Conservation (phyloP, 305 asterid genomes). For the Withania somnifera region DNA sequence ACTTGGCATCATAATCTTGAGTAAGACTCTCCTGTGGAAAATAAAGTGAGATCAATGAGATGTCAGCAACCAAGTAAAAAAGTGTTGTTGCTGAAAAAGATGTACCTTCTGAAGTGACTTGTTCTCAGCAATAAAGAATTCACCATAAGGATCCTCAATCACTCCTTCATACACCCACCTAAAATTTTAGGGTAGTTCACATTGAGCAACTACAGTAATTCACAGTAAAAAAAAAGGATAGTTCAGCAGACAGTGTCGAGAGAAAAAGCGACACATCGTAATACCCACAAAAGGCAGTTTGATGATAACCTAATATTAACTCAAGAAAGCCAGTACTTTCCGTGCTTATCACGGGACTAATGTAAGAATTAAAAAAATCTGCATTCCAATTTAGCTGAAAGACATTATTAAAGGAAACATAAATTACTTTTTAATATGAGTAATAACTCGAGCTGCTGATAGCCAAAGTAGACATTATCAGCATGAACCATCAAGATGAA, state of each 20-base stretch:
- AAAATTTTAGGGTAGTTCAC: conserved; percentile 9
- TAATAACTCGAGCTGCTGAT: background rate
- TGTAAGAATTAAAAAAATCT: background rate
- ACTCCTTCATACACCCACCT: conserved; percentile 99
- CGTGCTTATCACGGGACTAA: background rate
- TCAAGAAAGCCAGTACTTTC: background rate
- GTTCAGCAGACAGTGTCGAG: background rate
- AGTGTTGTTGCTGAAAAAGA: background rate
- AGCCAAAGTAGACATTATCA: background rate
- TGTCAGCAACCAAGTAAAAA: background rate
- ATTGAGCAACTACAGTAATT: conserved; percentile 14
- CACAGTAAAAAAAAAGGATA: background rate
- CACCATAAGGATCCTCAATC: conserved; percentile 90
- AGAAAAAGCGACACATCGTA: background rate
- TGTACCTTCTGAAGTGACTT: conserved; percentile 84
- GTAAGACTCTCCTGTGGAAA: conserved; percentile 85
- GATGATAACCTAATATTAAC: background rate
- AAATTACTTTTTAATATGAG: background rate
- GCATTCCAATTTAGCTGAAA: background rate
- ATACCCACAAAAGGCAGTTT: background rate
- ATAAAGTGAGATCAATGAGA: conserved; percentile 15
- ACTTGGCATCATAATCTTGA: conserved; percentile 88
- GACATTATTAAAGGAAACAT: background rate
- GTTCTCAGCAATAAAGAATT: conserved; percentile 96
- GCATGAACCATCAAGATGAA: background rate